A percentile compares a stretch with the other conserved stretches of the same genome.
Evolutionary conservation across 805 yeast species (phyloP).

Genomic region (Pichia gijzeniarum): DNA sequence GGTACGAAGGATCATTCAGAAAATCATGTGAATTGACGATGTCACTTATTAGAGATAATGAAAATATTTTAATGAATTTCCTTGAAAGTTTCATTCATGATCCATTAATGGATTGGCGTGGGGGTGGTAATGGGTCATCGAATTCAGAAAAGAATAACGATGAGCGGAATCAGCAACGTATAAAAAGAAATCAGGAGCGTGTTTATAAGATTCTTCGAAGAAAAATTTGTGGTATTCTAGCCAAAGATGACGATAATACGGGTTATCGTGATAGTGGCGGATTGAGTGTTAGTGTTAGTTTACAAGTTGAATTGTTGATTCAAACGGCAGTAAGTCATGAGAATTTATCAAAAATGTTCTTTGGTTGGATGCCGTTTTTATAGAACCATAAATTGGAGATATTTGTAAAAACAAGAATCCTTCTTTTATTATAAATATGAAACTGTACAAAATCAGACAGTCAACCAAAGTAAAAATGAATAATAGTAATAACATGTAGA

Average conservation of each 20-base stretch:
- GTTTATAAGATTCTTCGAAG: slow-evolving; percentile 69
- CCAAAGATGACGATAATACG: slow-evolving; percentile 46
- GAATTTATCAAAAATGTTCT: slow-evolving; percentile 77
- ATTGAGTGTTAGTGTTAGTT: slow-evolving; percentile 80
- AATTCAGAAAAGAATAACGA: slow-evolving; percentile 1
- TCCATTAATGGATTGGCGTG: slow-evolving; percentile 76
- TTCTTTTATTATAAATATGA: slow-evolving; percentile 2
- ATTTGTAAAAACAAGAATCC: neutral
- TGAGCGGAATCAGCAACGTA: slow-evolving; percentile 19
- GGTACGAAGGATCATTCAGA: slow-evolving; percentile 86
- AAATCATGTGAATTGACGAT: slow-evolving; percentile 81
- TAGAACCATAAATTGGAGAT: slow-evolving; percentile 1
- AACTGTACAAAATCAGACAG: slow-evolving; percentile 1
- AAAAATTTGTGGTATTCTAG: slow-evolving; percentile 77
- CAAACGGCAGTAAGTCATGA: slow-evolving; percentile 72
- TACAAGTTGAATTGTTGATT: slow-evolving; percentile 85
- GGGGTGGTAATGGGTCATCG: slow-evolving; percentile 12
- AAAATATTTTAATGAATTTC: slow-evolving; percentile 79
- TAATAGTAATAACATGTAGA: neutral
- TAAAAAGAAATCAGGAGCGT: slow-evolving; percentile 26
- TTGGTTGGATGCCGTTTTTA: slow-evolving; percentile 86
- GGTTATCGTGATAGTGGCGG: slow-evolving; percentile 41
- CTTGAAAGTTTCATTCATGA: slow-evolving; percentile 91
- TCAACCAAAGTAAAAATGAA: neutral
- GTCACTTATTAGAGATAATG: slow-evolving; percentile 64